phyloP scores from a whole-genome alignment of 352 stramenopile species.

The Poterioochromonas sp. region DNA sequence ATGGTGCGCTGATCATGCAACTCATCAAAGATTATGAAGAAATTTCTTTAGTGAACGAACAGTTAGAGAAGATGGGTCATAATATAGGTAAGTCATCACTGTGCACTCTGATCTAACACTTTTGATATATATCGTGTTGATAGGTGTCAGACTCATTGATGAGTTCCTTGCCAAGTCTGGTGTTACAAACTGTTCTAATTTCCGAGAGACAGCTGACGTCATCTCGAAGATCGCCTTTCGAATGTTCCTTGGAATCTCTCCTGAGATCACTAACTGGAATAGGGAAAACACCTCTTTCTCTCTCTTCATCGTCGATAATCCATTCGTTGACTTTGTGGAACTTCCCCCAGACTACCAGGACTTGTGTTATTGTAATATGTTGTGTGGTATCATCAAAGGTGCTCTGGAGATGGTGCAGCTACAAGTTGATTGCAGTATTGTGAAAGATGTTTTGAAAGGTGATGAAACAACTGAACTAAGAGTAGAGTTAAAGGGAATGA shows the following conservation, averaged over 20 bases:
- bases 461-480: slow-evolving; percentile 65
- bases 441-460: slow-evolving; percentile 56
- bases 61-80: slow-evolving; percentile 82
- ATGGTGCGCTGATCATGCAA: slow-evolving; percentile 89
- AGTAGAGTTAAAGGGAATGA: slow-evolving; percentile 61
- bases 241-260: slow-evolving; percentile 93
- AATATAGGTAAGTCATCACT: not conserved
- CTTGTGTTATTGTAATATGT: slow-evolving; percentile 90
- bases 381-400: slow-evolving; percentile 86
- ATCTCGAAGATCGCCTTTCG: slow-evolving; percentile 89
- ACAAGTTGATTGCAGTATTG: slow-evolving; percentile 57
- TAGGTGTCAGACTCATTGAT: slow-evolving; percentile 89
- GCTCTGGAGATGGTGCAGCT: slow-evolving; percentile 83
- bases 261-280: slow-evolving; percentile 78
- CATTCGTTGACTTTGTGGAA: slow-evolving; percentile 78
- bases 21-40: slow-evolving; percentile 92
- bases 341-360: slow-evolving; percentile 69
- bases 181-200: slow-evolving; percentile 55
- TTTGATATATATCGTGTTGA: slow-evolving; percentile 60
- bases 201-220: slow-evolving; percentile 84
- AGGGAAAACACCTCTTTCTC: slow-evolving; percentile 70
- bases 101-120: slow-evolving; percentile 23
- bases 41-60: slow-evolving; percentile 81
- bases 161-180: slow-evolving; percentile 93
- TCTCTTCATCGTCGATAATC: slow-evolving; percentile 90